Conservation (phyloP, 2,329 filamentous ascomycete genomes). For the Pseudopyricularia cyperi region DNA sequence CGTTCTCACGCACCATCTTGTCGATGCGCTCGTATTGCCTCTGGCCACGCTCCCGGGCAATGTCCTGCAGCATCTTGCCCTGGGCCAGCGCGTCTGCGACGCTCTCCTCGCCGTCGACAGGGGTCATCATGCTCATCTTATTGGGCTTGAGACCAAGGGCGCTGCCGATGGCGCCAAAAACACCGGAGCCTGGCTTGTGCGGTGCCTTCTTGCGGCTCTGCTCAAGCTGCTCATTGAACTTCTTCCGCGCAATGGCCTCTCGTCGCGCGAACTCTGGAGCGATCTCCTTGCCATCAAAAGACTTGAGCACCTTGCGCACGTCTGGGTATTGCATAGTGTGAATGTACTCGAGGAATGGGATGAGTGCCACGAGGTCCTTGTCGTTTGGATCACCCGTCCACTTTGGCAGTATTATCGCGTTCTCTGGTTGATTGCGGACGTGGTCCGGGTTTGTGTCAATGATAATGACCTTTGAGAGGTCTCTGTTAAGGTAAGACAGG, state of each 20-base stretch:
- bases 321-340: slow-evolving; percentile 87
- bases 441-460: slow-evolving; percentile 77
- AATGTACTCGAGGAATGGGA: slow-evolving; percentile 95
- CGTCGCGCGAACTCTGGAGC: slow-evolving; percentile 80
- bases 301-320: slow-evolving; percentile 73
- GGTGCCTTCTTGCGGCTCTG: slow-evolving; percentile 52
- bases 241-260: slow-evolving; percentile 72
- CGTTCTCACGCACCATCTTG: slow-evolving; percentile 83
- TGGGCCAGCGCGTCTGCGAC: slow-evolving; percentile 68
- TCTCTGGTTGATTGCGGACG: slow-evolving; percentile 85
- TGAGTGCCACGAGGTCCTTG: slow-evolving; percentile 73
- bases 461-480: slow-evolving; percentile 88
- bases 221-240: slow-evolving; percentile 68
- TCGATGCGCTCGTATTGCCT: slow-evolving; percentile 83
- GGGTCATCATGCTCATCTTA: slow-evolving; percentile 44
- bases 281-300: slow-evolving; percentile 80
- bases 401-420: slow-evolving; percentile 80
- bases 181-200: slow-evolving; percentile 29
- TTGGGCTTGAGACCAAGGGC: slow-evolving; percentile 66
- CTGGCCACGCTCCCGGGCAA: slow-evolving; percentile 83
- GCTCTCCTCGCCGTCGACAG: slow-evolving; percentile 53
- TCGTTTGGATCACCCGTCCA: slow-evolving; percentile 80
- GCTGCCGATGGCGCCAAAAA: slow-evolving; percentile 55
- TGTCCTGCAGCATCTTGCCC: slow-evolving; percentile 95
- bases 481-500: slow-evolving; percentile 92